A percentile compares a stretch with the other conserved stretches of the same genome.
phyloP scores from a whole-genome alignment of 2,329 filamentous ascomycete species.

The Fonsecaea pugnacius region DNA sequence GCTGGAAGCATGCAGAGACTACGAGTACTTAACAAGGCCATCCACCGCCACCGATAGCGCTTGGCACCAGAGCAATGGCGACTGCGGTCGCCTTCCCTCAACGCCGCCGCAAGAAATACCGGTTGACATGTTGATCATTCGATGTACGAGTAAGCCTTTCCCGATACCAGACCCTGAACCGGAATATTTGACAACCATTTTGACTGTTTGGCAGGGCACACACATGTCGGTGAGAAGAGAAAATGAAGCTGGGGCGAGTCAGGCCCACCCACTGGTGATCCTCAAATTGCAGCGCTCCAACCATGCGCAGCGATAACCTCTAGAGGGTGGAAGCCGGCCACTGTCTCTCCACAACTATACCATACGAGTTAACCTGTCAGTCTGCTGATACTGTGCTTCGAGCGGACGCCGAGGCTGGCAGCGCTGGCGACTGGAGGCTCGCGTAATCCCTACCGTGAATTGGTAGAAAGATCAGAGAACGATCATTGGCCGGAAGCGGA shows the following conservation, averaged over 20 bases:
- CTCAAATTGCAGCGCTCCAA: neutral
- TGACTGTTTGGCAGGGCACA: neutral
- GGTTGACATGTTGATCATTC: neutral
- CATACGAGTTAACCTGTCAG: neutral
- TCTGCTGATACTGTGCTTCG: neutral
- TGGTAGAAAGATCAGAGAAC: neutral
- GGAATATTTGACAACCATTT: neutral
- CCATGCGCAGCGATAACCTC: neutral
- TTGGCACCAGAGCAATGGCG: neutral
- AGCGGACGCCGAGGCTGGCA: neutral
- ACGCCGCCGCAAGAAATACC: neutral
- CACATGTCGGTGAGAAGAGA: neutral
- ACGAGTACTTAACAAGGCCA: neutral
- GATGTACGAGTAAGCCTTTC: slow-evolving; percentile 1
- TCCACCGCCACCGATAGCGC: neutral
- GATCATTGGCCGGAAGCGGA: neutral
- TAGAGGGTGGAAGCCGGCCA: neutral
- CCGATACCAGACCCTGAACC: neutral
- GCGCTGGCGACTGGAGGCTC: neutral
- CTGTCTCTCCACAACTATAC: neutral
- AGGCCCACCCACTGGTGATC: neutral
- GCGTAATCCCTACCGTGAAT: neutral
- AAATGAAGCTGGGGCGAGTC: neutral
- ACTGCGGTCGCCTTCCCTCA: neutral
- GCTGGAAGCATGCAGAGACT: neutral